Percentiles rank a stretch among this genome's conserved stretches.
Evolutionary conservation across 1,139 yeast species (phyloP).

Genomic region (Pichia terricola): DNA sequence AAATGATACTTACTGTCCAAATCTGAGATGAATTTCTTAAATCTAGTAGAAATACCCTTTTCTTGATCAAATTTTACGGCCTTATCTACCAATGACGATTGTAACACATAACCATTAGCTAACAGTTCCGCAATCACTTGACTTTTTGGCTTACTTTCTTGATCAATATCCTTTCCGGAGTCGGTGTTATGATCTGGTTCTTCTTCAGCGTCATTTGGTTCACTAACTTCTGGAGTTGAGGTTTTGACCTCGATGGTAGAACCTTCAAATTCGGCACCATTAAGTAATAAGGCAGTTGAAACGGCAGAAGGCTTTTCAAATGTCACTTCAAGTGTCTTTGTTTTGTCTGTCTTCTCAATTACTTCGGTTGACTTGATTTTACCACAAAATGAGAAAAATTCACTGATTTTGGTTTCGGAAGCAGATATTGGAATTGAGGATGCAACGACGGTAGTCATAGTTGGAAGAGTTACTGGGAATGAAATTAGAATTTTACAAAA

Average conservation of each 20-base stretch:
- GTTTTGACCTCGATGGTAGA: slow-evolving; percentile 13
- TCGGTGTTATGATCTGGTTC: slow-evolving; percentile 27
- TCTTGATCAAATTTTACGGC: slow-evolving; percentile 56
- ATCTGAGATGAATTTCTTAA: slow-evolving; percentile 43
- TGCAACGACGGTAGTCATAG: slow-evolving; percentile 38
- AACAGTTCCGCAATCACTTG: slow-evolving; percentile 70
- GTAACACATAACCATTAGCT: slow-evolving; percentile 59
- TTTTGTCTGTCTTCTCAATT: slow-evolving; percentile 26
- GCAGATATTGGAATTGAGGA: slow-evolving; percentile 50
- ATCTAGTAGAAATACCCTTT: slow-evolving; percentile 50
- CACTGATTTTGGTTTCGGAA: slow-evolving; percentile 46
- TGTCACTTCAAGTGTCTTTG: slow-evolving; percentile 37
- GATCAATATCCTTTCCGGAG: slow-evolving; percentile 31
- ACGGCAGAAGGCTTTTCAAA: slow-evolving; percentile 57
- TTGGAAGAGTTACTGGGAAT: background rate
- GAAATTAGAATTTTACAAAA: too few species aligned
- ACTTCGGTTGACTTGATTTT: slow-evolving; percentile 39
- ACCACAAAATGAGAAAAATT: slow-evolving; percentile 78
- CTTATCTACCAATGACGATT: slow-evolving; percentile 52
- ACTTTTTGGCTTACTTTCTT: slow-evolving; percentile 71
- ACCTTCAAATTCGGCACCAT: slow-evolving; percentile 68
- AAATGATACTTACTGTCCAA: slow-evolving; percentile 56
- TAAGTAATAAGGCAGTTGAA: slow-evolving; percentile 61
- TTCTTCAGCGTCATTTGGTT: slow-evolving; percentile 2
- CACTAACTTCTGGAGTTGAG: background rate